Evolutionary conservation across 805 yeast species (phyloP), one percentile per base, ranked within the genome.

Genomic region (Teunomyces tritomae): DNA sequence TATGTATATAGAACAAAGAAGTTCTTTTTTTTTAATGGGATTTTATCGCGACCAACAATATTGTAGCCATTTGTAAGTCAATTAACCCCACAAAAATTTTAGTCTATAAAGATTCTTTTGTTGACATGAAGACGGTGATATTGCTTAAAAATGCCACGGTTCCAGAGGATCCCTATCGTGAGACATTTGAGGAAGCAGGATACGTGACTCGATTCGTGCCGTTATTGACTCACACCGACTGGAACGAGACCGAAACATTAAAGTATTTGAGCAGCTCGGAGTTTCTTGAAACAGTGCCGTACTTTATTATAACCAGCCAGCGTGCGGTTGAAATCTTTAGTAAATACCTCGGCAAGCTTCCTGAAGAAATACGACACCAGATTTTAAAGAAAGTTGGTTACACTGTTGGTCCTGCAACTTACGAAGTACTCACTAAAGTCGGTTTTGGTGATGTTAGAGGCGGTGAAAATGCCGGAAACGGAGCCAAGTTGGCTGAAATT

Each of bases 371-470:
- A 39, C 60, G 49, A 47, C 55, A 61, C 6, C 46, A 43, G 0
- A 67, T 83, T 0, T 60, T 79, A 5, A 46, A 53, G 3, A 82
- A 82, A 55, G 79, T 83, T 0, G 84, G 85, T 0, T 92, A 83
- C 59, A 89, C 97, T 0, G 97, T 92, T 5, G 98, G 98, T 0
- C 96, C 96, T 1, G 90, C 96, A 0, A 92, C 98, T 0, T 78
- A 77, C 14, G 69, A 71, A 11, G 80, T 85, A 13, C 63, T 92
- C 9, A 50, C 61, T 2, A 68, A 71, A 5, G 63, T 82, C 28
- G 97, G 96, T 0, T 92, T 90, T 60, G 58, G 48, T 1, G 78
- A 80, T 50, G 77, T 92, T 0, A 65, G 80, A 47, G 96, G 97
- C 3, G 96, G 92, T 0, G 67, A 62, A 0, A 63, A 78, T 7